phyloP scores from a whole-genome alignment of 495 filamentous ascomycete genomes.

The Talaromyces borbonicus region DNA sequence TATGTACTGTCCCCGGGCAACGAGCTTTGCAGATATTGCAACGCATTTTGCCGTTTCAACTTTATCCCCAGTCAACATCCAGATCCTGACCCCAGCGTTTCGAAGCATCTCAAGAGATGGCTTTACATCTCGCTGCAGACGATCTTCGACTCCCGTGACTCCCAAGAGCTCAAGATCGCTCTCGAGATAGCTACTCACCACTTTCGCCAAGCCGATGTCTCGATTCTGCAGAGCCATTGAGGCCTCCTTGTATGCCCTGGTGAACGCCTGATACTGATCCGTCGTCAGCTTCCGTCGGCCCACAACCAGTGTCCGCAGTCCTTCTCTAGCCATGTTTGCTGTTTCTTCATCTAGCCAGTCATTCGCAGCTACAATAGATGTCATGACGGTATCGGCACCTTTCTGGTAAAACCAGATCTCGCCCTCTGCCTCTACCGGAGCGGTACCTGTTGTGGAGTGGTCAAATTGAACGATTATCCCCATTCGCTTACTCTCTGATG shows the following conservation, averaged over 20 bases:
- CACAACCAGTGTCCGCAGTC: constrained; percentile 86
- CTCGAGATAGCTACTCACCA: constrained; percentile 76
- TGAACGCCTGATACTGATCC: constrained; percentile 72
- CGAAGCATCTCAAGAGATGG: constrained; percentile 87
- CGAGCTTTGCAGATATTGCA: constrained; percentile 86
- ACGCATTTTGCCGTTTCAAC: constrained; percentile 97
- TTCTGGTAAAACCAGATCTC: constrained; percentile 99
- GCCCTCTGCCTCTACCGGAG: constrained; percentile 31
- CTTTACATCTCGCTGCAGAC: constrained; percentile 90
- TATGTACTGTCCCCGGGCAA: constrained; percentile 91
- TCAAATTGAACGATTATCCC: constrained; percentile 89
- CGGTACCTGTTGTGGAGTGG: constrained; percentile 29
- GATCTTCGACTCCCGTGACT: constrained; percentile 96
- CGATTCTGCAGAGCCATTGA: constrained; percentile 69
- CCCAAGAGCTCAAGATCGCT: constrained; percentile 83
- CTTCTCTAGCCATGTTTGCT: constrained; percentile 96
- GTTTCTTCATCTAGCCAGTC: constrained; percentile 99
- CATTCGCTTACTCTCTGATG: constrained; percentile 96
- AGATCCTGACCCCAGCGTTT: constrained; percentile 98
- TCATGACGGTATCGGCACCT: constrained; percentile 96
- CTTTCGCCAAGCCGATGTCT: constrained; percentile 69
- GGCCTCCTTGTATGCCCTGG: constrained; percentile 63
- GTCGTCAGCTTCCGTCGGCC: constrained; percentile 71
- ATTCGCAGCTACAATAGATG: constrained; percentile 81
- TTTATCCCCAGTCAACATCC: constrained; percentile 99